A percentile compares a stretch with the other conserved stretches of the same genome.
These are phyloP conservation scores for Wickerhamiella sergipiensis DNA, from an alignment of 805 yeast species.

Conservation along the genomic window DNA sequence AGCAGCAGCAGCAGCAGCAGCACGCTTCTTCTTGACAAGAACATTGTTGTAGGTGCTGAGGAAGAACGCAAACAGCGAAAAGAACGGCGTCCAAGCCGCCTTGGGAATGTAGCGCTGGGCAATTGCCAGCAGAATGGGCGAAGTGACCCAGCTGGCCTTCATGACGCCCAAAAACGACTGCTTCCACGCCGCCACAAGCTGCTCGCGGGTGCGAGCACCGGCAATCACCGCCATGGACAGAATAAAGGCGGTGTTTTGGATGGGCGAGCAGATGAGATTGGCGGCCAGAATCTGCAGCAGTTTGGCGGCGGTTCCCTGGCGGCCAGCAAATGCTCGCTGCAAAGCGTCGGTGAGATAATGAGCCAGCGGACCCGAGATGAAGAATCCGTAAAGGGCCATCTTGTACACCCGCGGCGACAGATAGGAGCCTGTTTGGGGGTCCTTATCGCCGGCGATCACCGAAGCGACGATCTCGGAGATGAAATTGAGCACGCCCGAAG, in stretches of 20 bases:
- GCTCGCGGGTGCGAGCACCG: constrained; percentile 22
- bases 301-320: constrained; percentile 19
- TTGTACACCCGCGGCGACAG: constrained; percentile 24
- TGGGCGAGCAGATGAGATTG: constrained; percentile 24
- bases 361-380: constrained; percentile 26
- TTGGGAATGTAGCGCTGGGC: constrained; percentile 28
- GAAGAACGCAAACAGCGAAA: constrained; percentile 26
- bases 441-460: constrained; percentile 25
- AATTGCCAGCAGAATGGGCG: constrained; percentile 26
- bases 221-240: constrained; percentile 26
- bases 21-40: constrained; percentile 21
- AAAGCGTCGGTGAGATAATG: constrained; percentile 24
- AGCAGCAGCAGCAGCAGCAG: neutral
- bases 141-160: constrained; percentile 25
- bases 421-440: constrained; percentile 23
- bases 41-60: constrained; percentile 28
- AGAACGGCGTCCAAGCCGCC: constrained; percentile 29
- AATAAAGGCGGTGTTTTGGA: constrained; percentile 22
- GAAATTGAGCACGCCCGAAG: constrained; percentile 26
- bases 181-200: constrained; percentile 21
- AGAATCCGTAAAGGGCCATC: constrained; percentile 28
- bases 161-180: constrained; percentile 23
- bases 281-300: constrained; percentile 25
- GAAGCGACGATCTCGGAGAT: constrained; percentile 25
- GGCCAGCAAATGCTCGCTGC: constrained; percentile 25